Evolutionary conservation across 768 basidiomycete species (phyloP).

Genomic region (Hydnomerulius pinastri): DNA sequence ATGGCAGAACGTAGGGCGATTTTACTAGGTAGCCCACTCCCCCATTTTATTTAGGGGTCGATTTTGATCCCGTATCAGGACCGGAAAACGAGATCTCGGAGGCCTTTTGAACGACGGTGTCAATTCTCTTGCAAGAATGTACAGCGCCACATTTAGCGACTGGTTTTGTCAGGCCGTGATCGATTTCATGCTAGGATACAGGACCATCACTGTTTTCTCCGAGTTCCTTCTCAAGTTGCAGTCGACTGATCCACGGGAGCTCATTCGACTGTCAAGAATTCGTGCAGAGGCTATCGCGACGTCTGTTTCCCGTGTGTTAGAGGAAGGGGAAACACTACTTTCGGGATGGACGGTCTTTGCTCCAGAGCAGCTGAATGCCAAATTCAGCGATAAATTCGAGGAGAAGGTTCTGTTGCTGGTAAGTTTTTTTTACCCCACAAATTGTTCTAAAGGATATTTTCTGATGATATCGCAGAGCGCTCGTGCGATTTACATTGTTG

Average conservation of each 20-base stretch:
- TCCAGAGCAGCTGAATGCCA: slow-evolving; percentile 74
- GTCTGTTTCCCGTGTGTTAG: slow-evolving; percentile 72
- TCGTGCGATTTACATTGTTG: slow-evolving; percentile 75
- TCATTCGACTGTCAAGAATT: slow-evolving; percentile 86
- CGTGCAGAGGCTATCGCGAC: slow-evolving; percentile 92
- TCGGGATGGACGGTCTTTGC: slow-evolving; percentile 93
- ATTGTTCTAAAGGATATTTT: too few species aligned
- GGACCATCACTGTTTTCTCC: slow-evolving; percentile 85
- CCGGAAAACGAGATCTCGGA: slow-evolving; percentile 90
- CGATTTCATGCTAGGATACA: slow-evolving; percentile 87
- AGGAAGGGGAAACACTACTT: slow-evolving; percentile 74
- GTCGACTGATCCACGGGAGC: slow-evolving; percentile 88
- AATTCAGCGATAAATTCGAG: slow-evolving; percentile 79
- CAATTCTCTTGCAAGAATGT: slow-evolving; percentile 91
- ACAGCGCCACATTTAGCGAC: slow-evolving; percentile 87
- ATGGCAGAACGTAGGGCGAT: slow-evolving; percentile 64
- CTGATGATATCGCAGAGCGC: slow-evolving; percentile 27
- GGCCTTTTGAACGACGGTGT: slow-evolving; percentile 95
- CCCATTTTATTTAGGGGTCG: not conserved
- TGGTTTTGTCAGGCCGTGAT: slow-evolving; percentile 98
- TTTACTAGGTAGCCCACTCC: slow-evolving; percentile 66
- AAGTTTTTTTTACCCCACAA: slow-evolving; percentile 34
- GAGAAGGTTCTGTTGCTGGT: slow-evolving; percentile 93
- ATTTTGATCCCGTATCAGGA: slow-evolving; percentile 47
- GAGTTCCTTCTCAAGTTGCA: slow-evolving; percentile 89